Base-by-base conservation (phyloP, 305 asterid species). In the Fraxinus dipetala region DNA sequence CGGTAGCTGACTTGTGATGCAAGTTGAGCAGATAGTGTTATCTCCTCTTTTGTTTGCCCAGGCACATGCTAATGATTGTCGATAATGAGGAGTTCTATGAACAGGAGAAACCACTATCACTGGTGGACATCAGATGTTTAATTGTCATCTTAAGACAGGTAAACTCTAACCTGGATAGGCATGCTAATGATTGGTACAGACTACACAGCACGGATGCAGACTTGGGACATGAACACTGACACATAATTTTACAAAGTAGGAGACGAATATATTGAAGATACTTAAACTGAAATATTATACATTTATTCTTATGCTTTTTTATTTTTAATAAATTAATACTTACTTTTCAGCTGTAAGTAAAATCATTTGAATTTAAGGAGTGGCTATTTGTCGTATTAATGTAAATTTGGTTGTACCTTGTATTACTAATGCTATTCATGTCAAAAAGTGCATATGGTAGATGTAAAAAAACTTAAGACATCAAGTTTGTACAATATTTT, bases 61-160 rank as follows among this genome's bases (percentile, higher is more conserved):
- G 99, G 92, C 92, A 96, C 88, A 96, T 96, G 99, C 91, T 96
- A 88, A 93, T 51, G 87, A 90, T 96, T 84, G 98, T 96, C 83
- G 97, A 96, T 78, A 96, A 93, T 81, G 98, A 94, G 89, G 99
- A 96, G 93, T 96, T 96, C 80, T 96, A 96, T 78, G 99, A 96
- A 83, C 95, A 86, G 79, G 98, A 94, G 90, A 94, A 91, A 89
- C 99, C 98, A 81, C 86, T 96, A 69, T 90, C 92, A 4, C 87
- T 94, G 85, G 85, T 75, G 89, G 99, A 94, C 86, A 94, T 96
- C 85, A 86, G 90, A 90, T 89, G 89, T 81, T 89, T 94, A 87
- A 91, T 96, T 87, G 92, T 92, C 85, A 89, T 96, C 85, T 87
- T 96, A 79, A 90, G 98, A 93, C 97, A 96, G 97, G 99, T 96